Evolutionary conservation across 129 eudicot species (phyloP).

Genomic region (Chrysanthemum makinoi): DNA sequence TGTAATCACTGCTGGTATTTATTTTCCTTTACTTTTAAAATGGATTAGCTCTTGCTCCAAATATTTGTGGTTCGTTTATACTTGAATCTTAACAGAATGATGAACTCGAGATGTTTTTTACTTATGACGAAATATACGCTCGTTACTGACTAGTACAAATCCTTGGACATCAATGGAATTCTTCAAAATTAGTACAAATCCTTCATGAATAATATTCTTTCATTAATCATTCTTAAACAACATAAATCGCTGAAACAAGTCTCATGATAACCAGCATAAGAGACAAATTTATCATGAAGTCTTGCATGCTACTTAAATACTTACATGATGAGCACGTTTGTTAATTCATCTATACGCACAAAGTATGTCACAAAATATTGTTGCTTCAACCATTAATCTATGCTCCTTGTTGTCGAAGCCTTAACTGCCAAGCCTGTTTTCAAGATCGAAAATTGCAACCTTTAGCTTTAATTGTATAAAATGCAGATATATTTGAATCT

Average conservation of each 20-base stretch:
- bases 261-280: slow-evolving; percentile 20
- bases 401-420: slow-evolving; percentile 48
- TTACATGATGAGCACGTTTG: slow-evolving; percentile 23
- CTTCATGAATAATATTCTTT: slow-evolving; percentile 22
- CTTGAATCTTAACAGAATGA: background rate
- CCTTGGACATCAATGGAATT: too few relatives aligned
- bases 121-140: too few relatives aligned
- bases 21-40: background rate
- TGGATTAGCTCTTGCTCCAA: background rate
- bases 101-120: background rate
- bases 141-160: too few relatives aligned
- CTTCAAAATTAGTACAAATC: slow-evolving; percentile 1
- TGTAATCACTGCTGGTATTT: background rate
- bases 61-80: background rate
- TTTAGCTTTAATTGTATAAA: background rate
- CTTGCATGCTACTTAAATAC: slow-evolving; percentile 25
- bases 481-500: too few relatives aligned
- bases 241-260: slow-evolving; percentile 13
- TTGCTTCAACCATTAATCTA: slow-evolving; percentile 5
- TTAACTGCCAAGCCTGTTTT: slow-evolving; percentile 71
- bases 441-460: background rate
- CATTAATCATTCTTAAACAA: slow-evolving; percentile 15
- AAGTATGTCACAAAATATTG: slow-evolving; percentile 6
- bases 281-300: slow-evolving; percentile 13
- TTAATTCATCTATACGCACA: slow-evolving; percentile 12